phyloP scores from a whole-genome alignment of 768 basidiomycete genomes.

The Tulasnella sp. region DNA sequence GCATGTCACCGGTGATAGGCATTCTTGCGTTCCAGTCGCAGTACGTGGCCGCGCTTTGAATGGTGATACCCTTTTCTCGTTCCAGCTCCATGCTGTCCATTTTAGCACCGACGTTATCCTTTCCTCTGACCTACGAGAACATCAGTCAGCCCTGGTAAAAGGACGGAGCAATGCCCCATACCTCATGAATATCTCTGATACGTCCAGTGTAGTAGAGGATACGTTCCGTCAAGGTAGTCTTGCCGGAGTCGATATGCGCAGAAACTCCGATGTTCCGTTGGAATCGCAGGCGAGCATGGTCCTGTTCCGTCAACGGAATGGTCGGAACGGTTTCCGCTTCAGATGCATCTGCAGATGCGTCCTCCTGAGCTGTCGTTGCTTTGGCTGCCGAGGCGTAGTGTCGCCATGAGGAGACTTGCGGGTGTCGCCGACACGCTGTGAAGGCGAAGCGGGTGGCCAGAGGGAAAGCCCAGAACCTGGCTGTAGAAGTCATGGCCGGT shows the following conservation, averaged over 20 bases:
- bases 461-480: not conserved
- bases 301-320: constrained; percentile 38
- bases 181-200: constrained; percentile 94
- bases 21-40: constrained; percentile 84
- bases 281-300: constrained; percentile 50
- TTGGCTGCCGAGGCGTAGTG: not conserved
- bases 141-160: not conserved
- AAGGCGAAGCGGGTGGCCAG: not conserved
- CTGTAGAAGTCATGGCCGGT: not conserved
- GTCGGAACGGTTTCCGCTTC: not conserved
- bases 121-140: constrained; percentile 64
- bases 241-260: constrained; percentile 93
- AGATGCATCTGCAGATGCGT: not conserved
- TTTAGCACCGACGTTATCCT: constrained; percentile 94
- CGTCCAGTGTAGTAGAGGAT: constrained; percentile 93
- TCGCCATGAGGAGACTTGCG: not conserved
- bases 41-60: constrained; percentile 97
- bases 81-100: constrained; percentile 99
- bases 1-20: constrained; percentile 46
- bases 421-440: not conserved
- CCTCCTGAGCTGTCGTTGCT: not conserved
- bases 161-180: constrained; percentile 31
- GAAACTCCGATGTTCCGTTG: constrained; percentile 96
- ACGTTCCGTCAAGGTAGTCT: constrained; percentile 95
- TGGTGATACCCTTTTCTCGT: constrained; percentile 97